Percentiles rank a stretch among this genome's conserved stretches.
phyloP scores from a whole-genome alignment of 495 filamentous ascomycete species.

The Penicillium simplicissimum region DNA sequence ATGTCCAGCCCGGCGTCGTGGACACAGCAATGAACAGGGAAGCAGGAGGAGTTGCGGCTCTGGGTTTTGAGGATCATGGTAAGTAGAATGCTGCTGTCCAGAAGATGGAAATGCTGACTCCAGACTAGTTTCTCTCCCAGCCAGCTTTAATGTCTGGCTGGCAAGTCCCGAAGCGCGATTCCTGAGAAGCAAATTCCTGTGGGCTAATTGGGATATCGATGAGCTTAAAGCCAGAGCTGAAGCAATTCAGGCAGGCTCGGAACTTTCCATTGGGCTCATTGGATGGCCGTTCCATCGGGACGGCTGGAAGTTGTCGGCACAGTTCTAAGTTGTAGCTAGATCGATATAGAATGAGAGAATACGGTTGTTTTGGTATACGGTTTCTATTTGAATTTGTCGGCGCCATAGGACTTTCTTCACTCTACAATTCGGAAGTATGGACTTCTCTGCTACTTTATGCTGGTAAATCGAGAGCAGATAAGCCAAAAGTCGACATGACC shows the following conservation, averaged over 20 bases:
- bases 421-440: too few species aligned
- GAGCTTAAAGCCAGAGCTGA: slow-evolving; percentile 58
- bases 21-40: slow-evolving; percentile 44
- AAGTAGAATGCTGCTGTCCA: slow-evolving; percentile 16
- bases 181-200: slow-evolving; percentile 45
- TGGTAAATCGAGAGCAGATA: too few species aligned
- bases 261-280: slow-evolving; percentile 7
- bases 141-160: slow-evolving; percentile 40
- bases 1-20: slow-evolving; percentile 50
- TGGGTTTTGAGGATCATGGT: slow-evolving; percentile 42
- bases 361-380: too few species aligned
- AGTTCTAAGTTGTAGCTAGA: background rate
- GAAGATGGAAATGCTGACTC: background rate
- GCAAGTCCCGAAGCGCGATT: slow-evolving; percentile 43
- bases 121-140: slow-evolving; percentile 25
- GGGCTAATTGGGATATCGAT: slow-evolving; percentile 52
- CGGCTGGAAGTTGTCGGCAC: background rate
- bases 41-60: slow-evolving; percentile 33
- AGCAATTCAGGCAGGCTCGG: slow-evolving; percentile 31
- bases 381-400: too few species aligned
- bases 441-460: too few species aligned
- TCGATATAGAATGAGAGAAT: background rate
- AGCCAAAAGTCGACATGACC: too few species aligned
- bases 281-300: slow-evolving; percentile 12
- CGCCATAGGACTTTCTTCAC: too few species aligned